These are phyloP conservation scores for Ilex paraguariensis DNA, from an alignment of 305 asterid genomes.

Conservation along the genomic window DNA sequence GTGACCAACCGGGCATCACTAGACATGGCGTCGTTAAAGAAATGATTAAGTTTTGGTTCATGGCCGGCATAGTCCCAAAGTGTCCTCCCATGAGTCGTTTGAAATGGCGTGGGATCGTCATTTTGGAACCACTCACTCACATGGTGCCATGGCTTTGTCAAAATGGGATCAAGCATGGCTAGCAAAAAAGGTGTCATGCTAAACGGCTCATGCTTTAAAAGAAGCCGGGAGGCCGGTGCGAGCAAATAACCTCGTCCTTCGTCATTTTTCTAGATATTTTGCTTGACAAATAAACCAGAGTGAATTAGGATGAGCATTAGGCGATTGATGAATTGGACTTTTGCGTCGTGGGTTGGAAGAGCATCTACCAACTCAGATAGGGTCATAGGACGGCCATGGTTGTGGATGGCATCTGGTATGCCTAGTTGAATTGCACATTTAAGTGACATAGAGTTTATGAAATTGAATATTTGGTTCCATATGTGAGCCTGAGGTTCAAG, in stretches of 20 bases:
- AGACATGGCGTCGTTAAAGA: too few species aligned
- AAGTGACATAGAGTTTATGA: slow-evolving; percentile 9
- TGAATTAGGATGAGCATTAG: slow-evolving; percentile 21
- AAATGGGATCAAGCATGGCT: slow-evolving; percentile 14
- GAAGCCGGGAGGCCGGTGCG: neutral
- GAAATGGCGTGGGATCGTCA: slow-evolving; percentile 8
- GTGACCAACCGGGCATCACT: too few species aligned
- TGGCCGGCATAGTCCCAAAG: too few species aligned
- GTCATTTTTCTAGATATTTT: neutral
- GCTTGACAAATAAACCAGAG: slow-evolving; percentile 16
- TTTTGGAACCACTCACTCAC: slow-evolving; percentile 16
- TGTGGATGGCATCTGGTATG: too few species aligned
- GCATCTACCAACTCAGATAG: too few species aligned
- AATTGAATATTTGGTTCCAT: neutral
- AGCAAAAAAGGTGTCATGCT: slow-evolving; percentile 14
- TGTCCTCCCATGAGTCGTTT: slow-evolving; percentile 4
- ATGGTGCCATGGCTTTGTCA: slow-evolving; percentile 11
- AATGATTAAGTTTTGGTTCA: too few species aligned
- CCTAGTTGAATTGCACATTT: neutral
- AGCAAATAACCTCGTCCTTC: slow-evolving; percentile 16
- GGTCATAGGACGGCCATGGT: too few species aligned
- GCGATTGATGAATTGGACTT: slow-evolving; percentile 14
- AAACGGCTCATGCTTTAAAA: neutral
- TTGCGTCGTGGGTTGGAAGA: too few species aligned
- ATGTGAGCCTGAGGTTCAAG: neutral